Evolutionary conservation across 768 basidiomycete genomes (phyloP).

Genomic region (Antrodiella citrinella): DNA sequence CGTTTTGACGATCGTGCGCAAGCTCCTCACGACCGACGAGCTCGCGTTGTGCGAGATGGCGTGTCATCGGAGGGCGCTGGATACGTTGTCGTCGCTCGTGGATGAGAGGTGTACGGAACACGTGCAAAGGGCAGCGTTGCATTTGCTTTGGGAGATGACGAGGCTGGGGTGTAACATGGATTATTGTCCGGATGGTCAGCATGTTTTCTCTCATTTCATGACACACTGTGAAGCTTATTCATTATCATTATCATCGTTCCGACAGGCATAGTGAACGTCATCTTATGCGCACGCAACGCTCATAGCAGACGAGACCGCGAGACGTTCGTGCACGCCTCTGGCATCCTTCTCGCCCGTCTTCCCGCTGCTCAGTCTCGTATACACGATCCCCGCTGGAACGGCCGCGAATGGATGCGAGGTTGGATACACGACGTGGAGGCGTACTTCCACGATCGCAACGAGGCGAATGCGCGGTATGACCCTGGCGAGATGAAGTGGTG

Average conservation of each 20-base stretch:
- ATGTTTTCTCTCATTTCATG: background rate
- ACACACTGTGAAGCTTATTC: background rate
- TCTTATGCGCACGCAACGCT: background rate
- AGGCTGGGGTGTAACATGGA: background rate
- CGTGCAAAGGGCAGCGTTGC: background rate
- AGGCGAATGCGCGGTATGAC: background rate
- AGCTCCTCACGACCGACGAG: background rate
- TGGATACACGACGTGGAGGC: background rate
- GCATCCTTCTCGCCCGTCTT: constrained; percentile 1
- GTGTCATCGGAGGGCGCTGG: background rate
- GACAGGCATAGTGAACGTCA: background rate
- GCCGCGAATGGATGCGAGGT: background rate
- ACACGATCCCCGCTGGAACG: constrained; percentile 4
- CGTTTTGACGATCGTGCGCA: background rate
- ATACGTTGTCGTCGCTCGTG: constrained; percentile 1
- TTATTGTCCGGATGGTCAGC: constrained; percentile 3
- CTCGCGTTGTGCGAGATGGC: constrained; percentile 1
- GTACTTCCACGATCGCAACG: constrained; percentile 1
- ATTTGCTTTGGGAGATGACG: constrained; percentile 3
- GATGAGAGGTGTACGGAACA: background rate
- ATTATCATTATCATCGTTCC: background rate
- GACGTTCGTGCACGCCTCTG: background rate
- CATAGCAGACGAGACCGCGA: background rate
- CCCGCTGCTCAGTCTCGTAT: background rate
- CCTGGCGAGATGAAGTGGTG: constrained; percentile 1